Evolutionary conservation across 2,329 filamentous ascomycete genomes (phyloP).

Genomic region (Ramularia endophylla): DNA sequence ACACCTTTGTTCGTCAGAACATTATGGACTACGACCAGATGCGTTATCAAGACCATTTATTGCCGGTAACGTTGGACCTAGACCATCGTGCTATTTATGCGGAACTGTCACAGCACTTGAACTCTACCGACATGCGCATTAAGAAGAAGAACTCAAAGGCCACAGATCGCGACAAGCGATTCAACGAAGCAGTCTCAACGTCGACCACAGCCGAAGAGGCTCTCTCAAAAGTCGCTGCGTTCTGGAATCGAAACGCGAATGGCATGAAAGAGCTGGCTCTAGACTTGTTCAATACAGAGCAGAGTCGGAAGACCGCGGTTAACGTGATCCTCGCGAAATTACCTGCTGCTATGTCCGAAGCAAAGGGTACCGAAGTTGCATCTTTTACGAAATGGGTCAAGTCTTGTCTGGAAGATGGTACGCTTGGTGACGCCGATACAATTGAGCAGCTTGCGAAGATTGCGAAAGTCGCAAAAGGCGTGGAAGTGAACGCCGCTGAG

Average conservation of each 20-base stretch:
- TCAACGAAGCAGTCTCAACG: slow-evolving; percentile 43
- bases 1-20: slow-evolving; percentile 46
- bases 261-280: too few species aligned
- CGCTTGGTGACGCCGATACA: slow-evolving; percentile 27
- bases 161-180: slow-evolving; percentile 32
- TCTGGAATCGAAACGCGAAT: slow-evolving; percentile 11
- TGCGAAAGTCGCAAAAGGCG: not conserved
- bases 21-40: slow-evolving; percentile 37
- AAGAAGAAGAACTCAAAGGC: slow-evolving; percentile 33
- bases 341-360: not conserved
- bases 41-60: slow-evolving; percentile 37
- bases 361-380: slow-evolving; percentile 7
- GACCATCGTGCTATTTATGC: slow-evolving; percentile 50
- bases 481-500: not conserved
- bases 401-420: slow-evolving; percentile 14
- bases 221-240: slow-evolving; percentile 43
- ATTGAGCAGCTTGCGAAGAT: slow-evolving; percentile 12
- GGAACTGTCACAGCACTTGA: slow-evolving; percentile 50
- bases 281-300: too few species aligned
- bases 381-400: slow-evolving; percentile 16
- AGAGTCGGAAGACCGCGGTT: not conserved
- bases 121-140: slow-evolving; percentile 45
- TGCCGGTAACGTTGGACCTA: slow-evolving; percentile 39
- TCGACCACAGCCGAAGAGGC: slow-evolving; percentile 47
- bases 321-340: slow-evolving; percentile 1